Percentiles rank a stretch among this genome's conserved stretches.
Evolutionary conservation across 2,329 filamentous ascomycete genomes (phyloP).

Genomic region (Scortechinia acanthostroma): DNA sequence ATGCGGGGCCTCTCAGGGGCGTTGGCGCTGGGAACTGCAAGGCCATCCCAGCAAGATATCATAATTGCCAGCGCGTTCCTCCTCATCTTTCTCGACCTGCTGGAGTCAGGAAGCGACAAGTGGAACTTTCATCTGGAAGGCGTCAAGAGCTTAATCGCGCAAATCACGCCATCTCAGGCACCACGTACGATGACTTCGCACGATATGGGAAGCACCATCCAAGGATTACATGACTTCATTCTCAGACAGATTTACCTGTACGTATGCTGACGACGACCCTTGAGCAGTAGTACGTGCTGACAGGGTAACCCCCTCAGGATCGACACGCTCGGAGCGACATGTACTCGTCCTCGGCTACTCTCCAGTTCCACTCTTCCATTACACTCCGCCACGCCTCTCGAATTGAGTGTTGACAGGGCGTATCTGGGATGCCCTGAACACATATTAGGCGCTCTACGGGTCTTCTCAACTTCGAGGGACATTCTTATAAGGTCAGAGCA

Average conservation of each 20-base stretch:
- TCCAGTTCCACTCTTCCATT: slow-evolving; percentile 10
- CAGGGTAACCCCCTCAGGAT: slow-evolving; percentile 13
- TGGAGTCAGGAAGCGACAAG: slow-evolving; percentile 6
- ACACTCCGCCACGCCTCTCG: slow-evolving; percentile 6
- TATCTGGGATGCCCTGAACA: slow-evolving; percentile 24
- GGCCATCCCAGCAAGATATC: slow-evolving; percentile 11
- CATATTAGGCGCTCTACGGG: slow-evolving; percentile 11
- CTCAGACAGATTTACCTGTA: slow-evolving; percentile 19
- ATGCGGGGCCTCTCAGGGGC: slow-evolving; percentile 16
- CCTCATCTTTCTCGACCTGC: slow-evolving; percentile 5
- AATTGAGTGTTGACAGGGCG: slow-evolving; percentile 18
- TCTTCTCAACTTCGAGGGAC: slow-evolving; percentile 4
- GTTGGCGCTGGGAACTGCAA: slow-evolving; percentile 7
- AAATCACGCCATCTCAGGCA: slow-evolving; percentile 1
- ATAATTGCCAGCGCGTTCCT: slow-evolving; percentile 22
- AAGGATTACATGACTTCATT: slow-evolving; percentile 5
- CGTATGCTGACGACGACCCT: slow-evolving; percentile 23
- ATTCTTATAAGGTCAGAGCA: slow-evolving; percentile 1
- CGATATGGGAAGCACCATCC: slow-evolving; percentile 2
- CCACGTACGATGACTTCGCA: background rate
- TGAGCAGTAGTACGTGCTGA: slow-evolving; percentile 8
- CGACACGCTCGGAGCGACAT: slow-evolving; percentile 19
- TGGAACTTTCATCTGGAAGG: slow-evolving; percentile 7
- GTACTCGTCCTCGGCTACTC: slow-evolving; percentile 18
- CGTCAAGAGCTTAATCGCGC: slow-evolving; percentile 4